Evolutionary conservation across 352 stramenopile genomes (phyloP).

Genomic region (Thalassiosira sp.): DNA sequence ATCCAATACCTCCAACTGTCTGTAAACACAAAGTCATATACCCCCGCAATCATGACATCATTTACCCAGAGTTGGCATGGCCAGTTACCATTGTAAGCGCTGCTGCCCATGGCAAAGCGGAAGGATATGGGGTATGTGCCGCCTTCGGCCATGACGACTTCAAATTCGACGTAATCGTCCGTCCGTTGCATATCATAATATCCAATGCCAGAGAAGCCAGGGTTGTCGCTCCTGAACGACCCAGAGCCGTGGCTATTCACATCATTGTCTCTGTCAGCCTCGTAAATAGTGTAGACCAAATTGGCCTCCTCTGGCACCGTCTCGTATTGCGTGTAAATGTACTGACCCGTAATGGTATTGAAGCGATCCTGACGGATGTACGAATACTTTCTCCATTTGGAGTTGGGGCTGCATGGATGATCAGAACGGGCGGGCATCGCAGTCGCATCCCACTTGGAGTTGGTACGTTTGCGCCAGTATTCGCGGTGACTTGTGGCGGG

Average conservation of each 20-base stretch:
- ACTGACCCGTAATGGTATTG: background rate
- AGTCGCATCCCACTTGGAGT: slow-evolving; percentile 44
- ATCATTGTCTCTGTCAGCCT: slow-evolving; percentile 33
- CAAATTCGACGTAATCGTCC: slow-evolving; percentile 47
- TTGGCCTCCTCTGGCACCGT: slow-evolving; percentile 32
- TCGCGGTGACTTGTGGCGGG: slow-evolving; percentile 39
- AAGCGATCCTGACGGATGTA: slow-evolving; percentile 32
- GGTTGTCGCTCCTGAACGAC: background rate
- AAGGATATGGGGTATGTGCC: slow-evolving; percentile 52
- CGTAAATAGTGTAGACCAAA: slow-evolving; percentile 38
- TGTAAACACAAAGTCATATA: slow-evolving; percentile 41
- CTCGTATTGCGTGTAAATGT: slow-evolving; percentile 40
- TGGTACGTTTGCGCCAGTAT: slow-evolving; percentile 45
- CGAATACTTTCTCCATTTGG: slow-evolving; percentile 51
- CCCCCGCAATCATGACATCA: slow-evolving; percentile 13
- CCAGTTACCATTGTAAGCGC: slow-evolving; percentile 31
- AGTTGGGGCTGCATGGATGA: slow-evolving; percentile 50
- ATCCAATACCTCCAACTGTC: slow-evolving; percentile 40
- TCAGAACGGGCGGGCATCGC: slow-evolving; percentile 28
- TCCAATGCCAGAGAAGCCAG: slow-evolving; percentile 40
- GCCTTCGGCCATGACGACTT: slow-evolving; percentile 10
- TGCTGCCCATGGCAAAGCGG: slow-evolving; percentile 30
- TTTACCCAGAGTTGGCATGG: slow-evolving; percentile 43
- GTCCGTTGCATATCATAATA: slow-evolving; percentile 47
- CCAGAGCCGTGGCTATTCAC: background rate